Base-by-base conservation (phyloP, 257 asterid species). In the Penstemon newberryi region DNA sequence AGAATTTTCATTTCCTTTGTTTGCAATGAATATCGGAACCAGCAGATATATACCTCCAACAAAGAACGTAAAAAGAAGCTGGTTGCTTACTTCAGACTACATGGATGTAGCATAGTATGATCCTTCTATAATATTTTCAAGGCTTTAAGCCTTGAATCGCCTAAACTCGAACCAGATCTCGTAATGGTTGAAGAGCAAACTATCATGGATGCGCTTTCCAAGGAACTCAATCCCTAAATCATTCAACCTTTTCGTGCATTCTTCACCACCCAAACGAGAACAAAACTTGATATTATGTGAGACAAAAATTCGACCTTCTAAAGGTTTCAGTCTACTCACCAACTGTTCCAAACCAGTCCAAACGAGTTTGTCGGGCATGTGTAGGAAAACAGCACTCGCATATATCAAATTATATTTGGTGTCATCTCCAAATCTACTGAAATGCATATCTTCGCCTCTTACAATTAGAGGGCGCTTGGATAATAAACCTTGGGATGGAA, bases 281-380 rank as follows among this genome's bases (percentile, higher is more conserved):
- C 97, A 93, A 67, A 93, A 93, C 95, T 93, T 90, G 62, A 90
- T 77, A 73, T 90, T 92, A 70, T 92, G 98, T 5, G 97, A 93
- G 55, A 93, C 92, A 37, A 93, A 90, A 13, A 92, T 87, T 15
- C 97, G 82, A 49, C 97, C 97, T 69, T 85, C 88, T 47, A 73
- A 39, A 60, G 96, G 94, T 63, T 81, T 88, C 78, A 92, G 67
- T 55, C 72, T 85, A 53, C 79, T 77, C 8, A 41, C 90, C 66
- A 92, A 75, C 70, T 83, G 82, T 83, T 90, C 92, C 76, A 92
- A 70, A 61, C 96, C 98, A 61, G 70, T 70, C 98, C 98, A 92
- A 49, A 92, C 97, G 59, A 92, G 96, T 66, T 81, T 80, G 66
- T 88, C 97, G 0, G 98, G 97, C 80, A 92, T 90, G 64, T 92